phyloP scores from a whole-genome alignment of 1,139 yeast genomes.

The Kodamaea plutei region DNA sequence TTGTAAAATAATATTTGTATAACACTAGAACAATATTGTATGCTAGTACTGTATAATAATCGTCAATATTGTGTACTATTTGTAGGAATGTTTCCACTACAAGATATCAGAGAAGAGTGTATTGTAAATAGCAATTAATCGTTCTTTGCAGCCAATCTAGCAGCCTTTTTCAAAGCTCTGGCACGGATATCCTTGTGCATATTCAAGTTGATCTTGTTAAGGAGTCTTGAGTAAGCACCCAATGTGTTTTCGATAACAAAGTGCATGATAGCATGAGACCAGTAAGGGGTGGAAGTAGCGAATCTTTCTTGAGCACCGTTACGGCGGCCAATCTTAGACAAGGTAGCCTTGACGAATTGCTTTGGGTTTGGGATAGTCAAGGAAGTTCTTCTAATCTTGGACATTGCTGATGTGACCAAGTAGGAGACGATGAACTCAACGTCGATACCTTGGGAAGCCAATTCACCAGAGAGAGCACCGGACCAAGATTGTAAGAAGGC shows the following conservation, averaged over 20 bases:
- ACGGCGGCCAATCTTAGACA: constrained; percentile 72
- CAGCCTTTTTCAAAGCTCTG: constrained; percentile 81
- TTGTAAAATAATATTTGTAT: no score
- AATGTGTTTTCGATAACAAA: constrained; percentile 73
- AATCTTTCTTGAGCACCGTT: constrained; percentile 90
- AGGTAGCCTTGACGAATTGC: constrained; percentile 66
- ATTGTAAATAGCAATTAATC: no score
- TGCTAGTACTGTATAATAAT: no score
- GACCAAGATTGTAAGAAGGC: constrained; percentile 95
- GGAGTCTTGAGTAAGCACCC: constrained; percentile 74
- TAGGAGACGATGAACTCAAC: constrained; percentile 87
- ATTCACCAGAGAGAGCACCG: constrained; percentile 82
- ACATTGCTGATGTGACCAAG: constrained; percentile 92
- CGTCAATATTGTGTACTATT: no score
- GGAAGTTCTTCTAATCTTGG: constrained; percentile 80
- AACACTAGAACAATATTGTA: no score
- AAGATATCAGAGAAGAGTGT: no score
- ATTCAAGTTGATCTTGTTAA: constrained; percentile 59
- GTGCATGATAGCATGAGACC: constrained; percentile 93
- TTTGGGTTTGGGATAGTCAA: constrained; percentile 77
- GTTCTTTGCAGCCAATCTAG: constrained; percentile 36
- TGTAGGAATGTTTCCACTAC: no score
- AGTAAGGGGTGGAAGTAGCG: constrained; percentile 86
- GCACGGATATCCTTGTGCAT: constrained; percentile 80
- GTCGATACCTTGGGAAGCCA: constrained; percentile 64